Percentiles rank a stretch among this genome's conserved stretches.
phyloP scores from a whole-genome alignment of 139 green algal species.

The Zygnema circumcarinatum region DNA sequence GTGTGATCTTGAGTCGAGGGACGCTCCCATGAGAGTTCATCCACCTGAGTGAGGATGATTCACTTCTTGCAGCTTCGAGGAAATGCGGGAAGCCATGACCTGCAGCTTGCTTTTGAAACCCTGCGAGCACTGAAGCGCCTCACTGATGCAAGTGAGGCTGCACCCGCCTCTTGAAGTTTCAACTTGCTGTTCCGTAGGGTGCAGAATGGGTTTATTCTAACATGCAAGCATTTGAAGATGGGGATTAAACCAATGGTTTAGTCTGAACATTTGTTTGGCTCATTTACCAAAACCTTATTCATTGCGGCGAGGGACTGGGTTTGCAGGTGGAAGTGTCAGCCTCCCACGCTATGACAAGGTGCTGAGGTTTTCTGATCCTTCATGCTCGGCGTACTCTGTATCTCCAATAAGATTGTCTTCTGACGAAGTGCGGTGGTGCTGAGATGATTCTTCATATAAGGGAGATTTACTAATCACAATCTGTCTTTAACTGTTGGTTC shows the following conservation, averaged over 20 bases:
- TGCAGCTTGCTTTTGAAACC: constrained; percentile 80
- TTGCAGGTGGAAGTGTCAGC: constrained; percentile 2
- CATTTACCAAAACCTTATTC: too few species aligned
- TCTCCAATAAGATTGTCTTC: too few species aligned
- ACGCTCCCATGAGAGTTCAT: too few species aligned
- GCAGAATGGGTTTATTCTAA: not conserved
- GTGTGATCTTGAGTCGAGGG: too few species aligned
- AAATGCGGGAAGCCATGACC: constrained; percentile 94
- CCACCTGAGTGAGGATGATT: too few species aligned
- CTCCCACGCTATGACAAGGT: constrained; percentile 22
- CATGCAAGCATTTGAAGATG: constrained; percentile 12
- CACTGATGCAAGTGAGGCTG: constrained; percentile 17
- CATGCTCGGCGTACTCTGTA: too few species aligned
- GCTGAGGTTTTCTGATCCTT: not conserved
- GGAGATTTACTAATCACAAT: too few species aligned
- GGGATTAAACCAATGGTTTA: constrained; percentile 12
- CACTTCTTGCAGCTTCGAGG: constrained; percentile 70
- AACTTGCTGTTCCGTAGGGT: not conserved
- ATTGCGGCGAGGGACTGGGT: not conserved
- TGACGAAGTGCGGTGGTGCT: too few species aligned
- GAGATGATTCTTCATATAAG: too few species aligned
- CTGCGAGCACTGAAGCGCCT: constrained; percentile 49
- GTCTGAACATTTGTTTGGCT: too few species aligned
- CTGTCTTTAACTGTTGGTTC: too few species aligned
- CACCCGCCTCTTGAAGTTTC: not conserved